Conservation (phyloP, 2,329 filamentous ascomycete species). For the Cladorrhinum sp. region DNA sequence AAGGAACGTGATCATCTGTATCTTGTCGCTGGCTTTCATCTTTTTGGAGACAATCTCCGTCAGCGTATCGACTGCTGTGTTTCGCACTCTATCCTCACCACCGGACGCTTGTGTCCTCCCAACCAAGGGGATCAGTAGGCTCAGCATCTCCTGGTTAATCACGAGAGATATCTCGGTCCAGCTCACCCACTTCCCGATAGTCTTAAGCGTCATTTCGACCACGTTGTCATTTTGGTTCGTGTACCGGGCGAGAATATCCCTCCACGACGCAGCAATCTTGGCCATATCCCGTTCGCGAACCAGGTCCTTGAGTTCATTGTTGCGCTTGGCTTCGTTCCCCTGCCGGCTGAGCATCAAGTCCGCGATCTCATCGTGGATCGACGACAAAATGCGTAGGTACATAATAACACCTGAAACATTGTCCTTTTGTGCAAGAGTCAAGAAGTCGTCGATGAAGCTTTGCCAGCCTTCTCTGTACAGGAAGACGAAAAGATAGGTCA, state of each 20-base stretch:
- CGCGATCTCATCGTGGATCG: slow-evolving; percentile 95
- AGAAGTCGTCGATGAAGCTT: slow-evolving; percentile 85
- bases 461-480: slow-evolving; percentile 86
- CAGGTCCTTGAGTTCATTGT: slow-evolving; percentile 86
- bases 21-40: slow-evolving; percentile 92
- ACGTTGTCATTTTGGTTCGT: slow-evolving; percentile 66
- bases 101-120: slow-evolving; percentile 65
- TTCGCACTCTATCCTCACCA: slow-evolving; percentile 74
- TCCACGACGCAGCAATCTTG: slow-evolving; percentile 87
- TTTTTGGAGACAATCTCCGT: slow-evolving; percentile 97
- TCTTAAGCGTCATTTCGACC: slow-evolving; percentile 82
- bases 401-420: slow-evolving; percentile 76
- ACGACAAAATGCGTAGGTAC: slow-evolving; percentile 83
- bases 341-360: slow-evolving; percentile 83
- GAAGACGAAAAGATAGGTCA: slow-evolving; percentile 88
- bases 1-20: slow-evolving; percentile 87
- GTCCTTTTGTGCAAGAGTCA: slow-evolving; percentile 63
- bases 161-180: slow-evolving; percentile 97
- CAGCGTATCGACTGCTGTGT: slow-evolving; percentile 90
- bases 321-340: slow-evolving; percentile 75
- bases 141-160: slow-evolving; percentile 85
- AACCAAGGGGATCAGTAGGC: slow-evolving; percentile 79
- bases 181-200: slow-evolving; percentile 96
- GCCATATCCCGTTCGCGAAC: slow-evolving; percentile 82
- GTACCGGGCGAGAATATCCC: slow-evolving; percentile 81